These are phyloP conservation scores for Naganishia onofrii DNA, from an alignment of 768 basidiomycete genomes.

Conservation along the genomic window DNA sequence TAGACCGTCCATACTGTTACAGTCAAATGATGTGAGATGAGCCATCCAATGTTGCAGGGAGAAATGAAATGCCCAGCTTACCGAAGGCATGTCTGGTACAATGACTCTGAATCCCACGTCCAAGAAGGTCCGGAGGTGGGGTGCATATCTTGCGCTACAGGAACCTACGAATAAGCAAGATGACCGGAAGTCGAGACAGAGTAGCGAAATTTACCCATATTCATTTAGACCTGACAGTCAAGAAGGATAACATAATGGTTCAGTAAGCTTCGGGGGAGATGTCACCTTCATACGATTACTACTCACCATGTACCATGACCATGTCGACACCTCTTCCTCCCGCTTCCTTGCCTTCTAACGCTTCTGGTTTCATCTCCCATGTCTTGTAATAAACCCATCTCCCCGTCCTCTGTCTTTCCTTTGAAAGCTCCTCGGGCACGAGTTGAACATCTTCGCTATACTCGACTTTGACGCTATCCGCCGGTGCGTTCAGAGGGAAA, in stretches of 20 bases:
- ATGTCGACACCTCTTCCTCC: slow-evolving; percentile 50
- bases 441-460: slow-evolving; percentile 48
- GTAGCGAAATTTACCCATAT: slow-evolving; percentile 39
- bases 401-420: slow-evolving; percentile 37
- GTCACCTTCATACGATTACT: too few species aligned
- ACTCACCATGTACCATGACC: slow-evolving; percentile 52
- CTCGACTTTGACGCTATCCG: slow-evolving; percentile 43
- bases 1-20: slow-evolving; percentile 49
- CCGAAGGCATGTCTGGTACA: slow-evolving; percentile 52
- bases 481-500: slow-evolving; percentile 38
- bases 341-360: slow-evolving; percentile 41
- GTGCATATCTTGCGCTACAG: slow-evolving; percentile 46
- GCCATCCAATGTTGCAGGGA: too few species aligned
- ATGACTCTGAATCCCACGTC: slow-evolving; percentile 53
- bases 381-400: slow-evolving; percentile 53
- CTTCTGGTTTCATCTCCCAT: slow-evolving; percentile 44
- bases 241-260: too few species aligned
- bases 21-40: not conserved
- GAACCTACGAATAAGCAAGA: not conserved
- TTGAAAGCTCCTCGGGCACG: slow-evolving; percentile 42
- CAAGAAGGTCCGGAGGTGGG: slow-evolving; percentile 48
- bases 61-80: slow-evolving; percentile 35
- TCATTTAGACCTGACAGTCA: slow-evolving; percentile 40
- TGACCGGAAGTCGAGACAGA: too few species aligned
- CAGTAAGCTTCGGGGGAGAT: too few species aligned